phyloP scores from a whole-genome alignment of 306 rosid species.

The Carpinus fangiana region DNA sequence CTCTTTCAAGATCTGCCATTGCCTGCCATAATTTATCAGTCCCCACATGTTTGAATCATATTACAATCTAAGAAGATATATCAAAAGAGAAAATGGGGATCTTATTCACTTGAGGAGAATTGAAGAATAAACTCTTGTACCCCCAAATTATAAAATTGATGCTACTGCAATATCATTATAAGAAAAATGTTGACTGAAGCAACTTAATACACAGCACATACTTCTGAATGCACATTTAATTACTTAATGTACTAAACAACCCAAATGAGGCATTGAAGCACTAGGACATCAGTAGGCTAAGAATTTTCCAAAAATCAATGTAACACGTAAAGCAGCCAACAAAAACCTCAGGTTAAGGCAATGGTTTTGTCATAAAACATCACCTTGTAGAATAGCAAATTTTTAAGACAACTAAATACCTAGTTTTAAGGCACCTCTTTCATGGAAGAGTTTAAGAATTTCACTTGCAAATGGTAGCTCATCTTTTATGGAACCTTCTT shows the following conservation, averaged over 20 bases:
- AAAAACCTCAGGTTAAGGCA: background rate
- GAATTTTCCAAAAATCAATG: background rate
- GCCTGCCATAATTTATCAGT: slow-evolving; percentile 93
- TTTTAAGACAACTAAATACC: background rate
- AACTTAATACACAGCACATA: background rate
- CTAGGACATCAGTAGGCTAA: background rate
- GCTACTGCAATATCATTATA: background rate
- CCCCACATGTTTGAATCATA: slow-evolving; percentile 58
- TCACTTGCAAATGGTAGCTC: slow-evolving; percentile 13
- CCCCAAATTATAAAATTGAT: background rate
- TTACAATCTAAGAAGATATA: slow-evolving; percentile 19
- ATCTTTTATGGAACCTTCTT: slow-evolving; percentile 12
- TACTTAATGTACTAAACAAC: background rate
- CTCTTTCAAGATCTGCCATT: slow-evolving; percentile 91
- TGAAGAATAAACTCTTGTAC: background rate
- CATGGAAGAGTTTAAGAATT: slow-evolving; percentile 15
- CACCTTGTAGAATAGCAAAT: background rate
- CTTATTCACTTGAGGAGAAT: slow-evolving; percentile 14
- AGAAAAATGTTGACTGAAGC: background rate
- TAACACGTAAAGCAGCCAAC: background rate
- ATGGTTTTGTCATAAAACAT: background rate
- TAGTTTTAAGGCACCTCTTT: slow-evolving; percentile 14
- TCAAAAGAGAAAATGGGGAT: background rate
- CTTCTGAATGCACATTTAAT: background rate
- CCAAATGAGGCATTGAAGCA: background rate